Base-by-base conservation (phyloP, 2,329 filamentous ascomycete species). In the Fusarium avenaceum region DNA sequence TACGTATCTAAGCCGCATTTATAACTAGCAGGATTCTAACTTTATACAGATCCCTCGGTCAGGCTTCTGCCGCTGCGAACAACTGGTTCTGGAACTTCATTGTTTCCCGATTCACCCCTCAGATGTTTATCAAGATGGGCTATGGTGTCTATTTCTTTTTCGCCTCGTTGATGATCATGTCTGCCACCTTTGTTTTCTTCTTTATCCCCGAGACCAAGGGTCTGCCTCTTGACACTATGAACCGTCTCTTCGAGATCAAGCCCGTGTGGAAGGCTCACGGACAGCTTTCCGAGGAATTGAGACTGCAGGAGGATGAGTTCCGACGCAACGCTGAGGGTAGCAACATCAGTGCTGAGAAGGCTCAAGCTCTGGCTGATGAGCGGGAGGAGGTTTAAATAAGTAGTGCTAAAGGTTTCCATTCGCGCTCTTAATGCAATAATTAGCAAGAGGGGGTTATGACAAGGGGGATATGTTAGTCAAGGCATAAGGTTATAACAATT, bases 81-180 rank as follows among this genome's bases (percentile, higher is more conserved):
- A 92, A 92, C 77, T 93, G 90, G 90, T 84, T 90, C 72, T 90
- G 82, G 81, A 92, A 92, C 76, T 92, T 92, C 76, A 83, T 92
- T 72, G 85, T 92, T 65, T 84, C 84, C 1, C 84, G 89, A n/a
- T 91, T 90, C 80, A 92, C 88, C 0, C 88, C 85, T 14, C 86
- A 89, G 68, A 91, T 91, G 87, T 86, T 89, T 67, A 73, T 80
- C 26, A 77, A 80, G 11, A 85, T 86, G 82, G 79, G 80, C 14
- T 90, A 87, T 69, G 89, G 88, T 20, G 87, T 90, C 1, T 91
- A 90, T 78, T 87, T 91, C 72, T 90, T 91, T 81, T 92, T 92
- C 69, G 89, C 87, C 1, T 81, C 84, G 0, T 80, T 90, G 38
- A 90, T 90, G 83, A 75, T 90, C 13, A 62, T 84, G 9, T 86